Conservation (phyloP, 2,329 filamentous ascomycete genomes). For the Furcasterigmium furcatum region DNA sequence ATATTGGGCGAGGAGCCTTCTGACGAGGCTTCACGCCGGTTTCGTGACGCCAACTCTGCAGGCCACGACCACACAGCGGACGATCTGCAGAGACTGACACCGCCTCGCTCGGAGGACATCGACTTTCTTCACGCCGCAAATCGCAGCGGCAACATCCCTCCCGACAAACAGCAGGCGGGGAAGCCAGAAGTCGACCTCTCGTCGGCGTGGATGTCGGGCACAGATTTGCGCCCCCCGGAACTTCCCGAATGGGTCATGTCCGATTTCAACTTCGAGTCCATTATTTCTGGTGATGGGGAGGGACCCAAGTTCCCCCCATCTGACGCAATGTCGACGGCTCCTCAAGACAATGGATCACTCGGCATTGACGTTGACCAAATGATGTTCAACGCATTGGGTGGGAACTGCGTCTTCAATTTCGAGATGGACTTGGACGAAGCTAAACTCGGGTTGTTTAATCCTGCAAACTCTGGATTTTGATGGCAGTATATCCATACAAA, state of each 20-base stretch:
- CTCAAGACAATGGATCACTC: neutral
- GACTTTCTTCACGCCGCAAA: neutral
- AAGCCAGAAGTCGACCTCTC: neutral
- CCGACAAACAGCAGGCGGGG: neutral
- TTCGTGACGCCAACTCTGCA: neutral
- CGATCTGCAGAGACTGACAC: neutral
- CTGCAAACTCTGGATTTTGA: too few species aligned
- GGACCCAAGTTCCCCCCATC: neutral
- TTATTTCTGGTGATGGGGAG: neutral
- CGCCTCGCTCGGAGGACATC: conserved; percentile 1
- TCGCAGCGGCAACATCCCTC: neutral
- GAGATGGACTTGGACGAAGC: conserved; percentile 5
- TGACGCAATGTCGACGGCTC: neutral
- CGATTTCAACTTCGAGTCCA: conserved; percentile 7
- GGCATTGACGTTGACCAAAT: conserved; percentile 2
- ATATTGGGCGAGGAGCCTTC: neutral
- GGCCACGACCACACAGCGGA: neutral
- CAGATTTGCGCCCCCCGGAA: neutral
- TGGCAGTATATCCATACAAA: too few species aligned
- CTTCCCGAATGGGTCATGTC: conserved; percentile 8
- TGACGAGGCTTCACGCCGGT: too few species aligned
- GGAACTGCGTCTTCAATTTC: conserved; percentile 4
- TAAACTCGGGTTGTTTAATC: too few species aligned
- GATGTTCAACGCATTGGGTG: conserved; percentile 2
- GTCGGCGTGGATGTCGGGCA: neutral